Evolutionary conservation across 495 filamentous ascomycete genomes (phyloP).

Genomic region (Penicillium lagena): DNA sequence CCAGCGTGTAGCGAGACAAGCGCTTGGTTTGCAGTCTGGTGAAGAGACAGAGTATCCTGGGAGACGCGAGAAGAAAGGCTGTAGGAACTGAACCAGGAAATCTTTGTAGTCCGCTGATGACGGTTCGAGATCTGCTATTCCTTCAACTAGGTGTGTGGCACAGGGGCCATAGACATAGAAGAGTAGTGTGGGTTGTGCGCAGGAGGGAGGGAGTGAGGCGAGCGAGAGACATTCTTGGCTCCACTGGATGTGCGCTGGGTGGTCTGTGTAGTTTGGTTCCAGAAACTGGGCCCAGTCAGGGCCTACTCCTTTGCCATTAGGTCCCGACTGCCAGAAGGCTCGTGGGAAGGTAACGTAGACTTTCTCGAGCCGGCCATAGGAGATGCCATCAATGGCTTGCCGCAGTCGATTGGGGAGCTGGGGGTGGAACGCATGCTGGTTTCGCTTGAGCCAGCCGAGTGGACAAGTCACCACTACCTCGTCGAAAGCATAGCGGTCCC

Average conservation of each 20-base stretch:
- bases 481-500: conserved; percentile 58
- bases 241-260: conserved; percentile 65
- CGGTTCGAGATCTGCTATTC: conserved; percentile 21
- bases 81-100: conserved; percentile 38
- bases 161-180: conserved; percentile 82
- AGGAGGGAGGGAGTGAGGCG: conserved; percentile 51
- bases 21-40: conserved; percentile 54
- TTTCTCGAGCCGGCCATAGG: conserved; percentile 89
- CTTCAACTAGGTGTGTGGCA: conserved; percentile 43
- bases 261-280: conserved; percentile 57
- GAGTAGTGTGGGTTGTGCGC: conserved; percentile 77
- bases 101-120: conserved; percentile 21
- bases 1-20: conserved; percentile 71
- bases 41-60: conserved; percentile 52
- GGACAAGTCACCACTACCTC: conserved; percentile 81
- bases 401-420: conserved; percentile 56
- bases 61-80: conserved; percentile 65
- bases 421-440: conserved; percentile 65
- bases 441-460: conserved; percentile 82
- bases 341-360: conserved; percentile 80
- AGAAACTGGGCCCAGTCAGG: conserved; percentile 35
- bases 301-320: conserved; percentile 1
- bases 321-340: conserved; percentile 53
- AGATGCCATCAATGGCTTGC: conserved; percentile 69
- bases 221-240: conserved; percentile 77